phyloP scores from a whole-genome alignment of 148 eudicot species.

The Vaccinium vitisidaea region DNA sequence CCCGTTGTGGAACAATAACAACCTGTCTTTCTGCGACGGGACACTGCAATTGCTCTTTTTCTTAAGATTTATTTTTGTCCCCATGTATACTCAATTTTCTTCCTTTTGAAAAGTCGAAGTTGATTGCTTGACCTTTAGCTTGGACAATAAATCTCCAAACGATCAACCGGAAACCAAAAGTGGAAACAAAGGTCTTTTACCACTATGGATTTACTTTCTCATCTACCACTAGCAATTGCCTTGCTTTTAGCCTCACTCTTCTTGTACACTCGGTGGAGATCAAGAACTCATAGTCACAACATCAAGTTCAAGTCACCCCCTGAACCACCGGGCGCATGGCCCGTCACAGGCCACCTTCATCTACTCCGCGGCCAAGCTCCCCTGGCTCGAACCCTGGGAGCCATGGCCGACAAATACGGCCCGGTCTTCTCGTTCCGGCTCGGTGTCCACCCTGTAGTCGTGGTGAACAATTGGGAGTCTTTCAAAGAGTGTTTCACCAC shows the following conservation, averaged over 20 bases:
- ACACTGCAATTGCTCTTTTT: too few species aligned
- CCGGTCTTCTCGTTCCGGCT: neutral
- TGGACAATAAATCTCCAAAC: too few species aligned
- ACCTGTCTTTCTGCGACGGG: too few species aligned
- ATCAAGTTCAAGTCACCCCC: neutral
- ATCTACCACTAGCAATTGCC: neutral
- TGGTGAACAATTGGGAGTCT: slow-evolving; percentile 4
- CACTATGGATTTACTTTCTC: neutral
- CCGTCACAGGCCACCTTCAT: neutral
- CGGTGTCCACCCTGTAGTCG: neutral
- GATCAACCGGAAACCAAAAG: too few species aligned
- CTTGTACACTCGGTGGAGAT: neutral
- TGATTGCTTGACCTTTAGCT: too few species aligned
- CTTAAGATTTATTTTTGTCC: too few species aligned
- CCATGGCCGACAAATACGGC: slow-evolving; percentile 10
- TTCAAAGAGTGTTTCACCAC: neutral
- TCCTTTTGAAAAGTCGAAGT: too few species aligned
- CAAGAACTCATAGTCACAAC: neutral
- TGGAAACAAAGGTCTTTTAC: neutral
- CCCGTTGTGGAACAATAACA: too few species aligned
- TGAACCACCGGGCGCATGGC: slow-evolving; percentile 13
- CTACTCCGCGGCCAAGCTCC: slow-evolving; percentile 4
- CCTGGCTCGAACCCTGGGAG: neutral
- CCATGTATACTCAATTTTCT: too few species aligned
- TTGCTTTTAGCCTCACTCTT: neutral